Percentiles rank a stretch among this genome's conserved stretches.
Evolutionary conservation across 495 filamentous ascomycete species (phyloP).

Genomic region (Penicillium lividum): DNA sequence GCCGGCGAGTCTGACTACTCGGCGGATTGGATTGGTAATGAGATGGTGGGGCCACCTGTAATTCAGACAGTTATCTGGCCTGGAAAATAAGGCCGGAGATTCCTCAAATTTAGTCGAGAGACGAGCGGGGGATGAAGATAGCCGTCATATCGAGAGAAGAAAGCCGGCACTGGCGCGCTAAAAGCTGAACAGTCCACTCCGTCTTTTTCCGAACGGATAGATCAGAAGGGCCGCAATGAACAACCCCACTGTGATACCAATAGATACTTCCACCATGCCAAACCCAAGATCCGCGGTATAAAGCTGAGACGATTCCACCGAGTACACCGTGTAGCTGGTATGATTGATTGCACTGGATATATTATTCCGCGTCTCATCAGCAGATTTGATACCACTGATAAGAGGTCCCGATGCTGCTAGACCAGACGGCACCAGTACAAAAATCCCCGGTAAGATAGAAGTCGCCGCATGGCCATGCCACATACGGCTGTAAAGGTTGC

Average conservation of each 20-base stretch:
- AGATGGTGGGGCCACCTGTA: too few species aligned
- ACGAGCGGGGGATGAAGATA: too few species aligned
- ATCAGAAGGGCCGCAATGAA: constrained; percentile 82
- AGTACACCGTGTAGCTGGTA: not conserved
- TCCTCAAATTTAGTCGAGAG: too few species aligned
- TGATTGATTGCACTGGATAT: not conserved
- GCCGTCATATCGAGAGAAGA: too few species aligned
- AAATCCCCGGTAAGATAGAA: constrained; percentile 86
- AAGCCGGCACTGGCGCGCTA: constrained; percentile 34
- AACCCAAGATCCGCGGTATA: constrained; percentile 60
- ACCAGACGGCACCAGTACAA: constrained; percentile 89
- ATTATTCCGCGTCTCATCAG: constrained; percentile 59
- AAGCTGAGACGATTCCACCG: not conserved
- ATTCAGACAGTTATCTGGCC: too few species aligned
- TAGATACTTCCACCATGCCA: constrained; percentile 87
- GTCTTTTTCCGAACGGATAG: constrained; percentile 85
- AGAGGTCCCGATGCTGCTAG: constrained; percentile 80
- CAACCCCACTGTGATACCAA: constrained; percentile 90
- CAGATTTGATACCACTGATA: constrained; percentile 73
- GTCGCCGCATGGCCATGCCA: constrained; percentile 84
- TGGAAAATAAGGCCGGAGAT: too few species aligned
- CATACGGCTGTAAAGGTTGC: constrained; percentile 81
- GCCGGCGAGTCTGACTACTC: too few species aligned
- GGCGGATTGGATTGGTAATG: too few species aligned
- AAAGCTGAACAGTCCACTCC: constrained; percentile 86